Percentiles rank a stretch among this genome's conserved stretches.
phyloP scores from a whole-genome alignment of 73 alveolate genomes.

The Paramecium biaurelia region DNA sequence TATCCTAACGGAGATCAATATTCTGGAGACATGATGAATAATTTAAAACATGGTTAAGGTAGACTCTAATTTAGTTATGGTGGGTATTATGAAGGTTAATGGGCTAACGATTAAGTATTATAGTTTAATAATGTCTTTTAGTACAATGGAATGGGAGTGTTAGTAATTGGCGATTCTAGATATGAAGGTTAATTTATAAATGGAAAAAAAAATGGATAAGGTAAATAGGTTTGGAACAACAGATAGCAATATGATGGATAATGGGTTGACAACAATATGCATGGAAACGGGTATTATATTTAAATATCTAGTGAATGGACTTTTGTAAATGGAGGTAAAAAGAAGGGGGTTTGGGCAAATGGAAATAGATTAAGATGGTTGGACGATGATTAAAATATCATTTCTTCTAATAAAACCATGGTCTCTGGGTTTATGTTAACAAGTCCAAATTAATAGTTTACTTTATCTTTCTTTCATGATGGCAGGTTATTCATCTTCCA shows the following conservation, averaged over 20 bases:
- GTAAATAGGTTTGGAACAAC: slow-evolving; percentile 24
- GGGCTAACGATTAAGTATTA: background rate
- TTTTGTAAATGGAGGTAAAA: slow-evolving; percentile 22
- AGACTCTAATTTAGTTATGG: background rate
- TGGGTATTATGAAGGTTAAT: slow-evolving; percentile 32
- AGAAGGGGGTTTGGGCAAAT: slow-evolving; percentile 8
- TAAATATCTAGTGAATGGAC: slow-evolving; percentile 39
- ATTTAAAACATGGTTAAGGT: slow-evolving; percentile 38
- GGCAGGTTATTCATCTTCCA: slow-evolving; percentile 14
- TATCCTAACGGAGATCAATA: slow-evolving; percentile 16
- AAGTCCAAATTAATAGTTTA: background rate
- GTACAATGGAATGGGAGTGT: slow-evolving; percentile 11
- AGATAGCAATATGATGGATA: slow-evolving; percentile 22
- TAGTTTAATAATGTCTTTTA: background rate
- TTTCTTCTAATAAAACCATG: slow-evolving; percentile 10
- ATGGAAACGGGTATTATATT: slow-evolving; percentile 30
- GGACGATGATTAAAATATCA: background rate
- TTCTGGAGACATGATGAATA: slow-evolving; percentile 5
- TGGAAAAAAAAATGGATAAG: slow-evolving; percentile 25
- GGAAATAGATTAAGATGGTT: slow-evolving; percentile 46
- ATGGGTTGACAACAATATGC: slow-evolving; percentile 51
- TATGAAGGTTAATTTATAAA: slow-evolving; percentile 34
- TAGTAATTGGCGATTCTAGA: slow-evolving; percentile 22
- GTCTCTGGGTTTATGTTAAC: slow-evolving; percentile 36
- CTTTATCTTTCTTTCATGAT: slow-evolving; percentile 7